Evolutionary conservation across 169 alveolate genomes (phyloP), one percentile per base, ranked within the genome.

Genomic region (Cryptosporidium xiaoi): DNA sequence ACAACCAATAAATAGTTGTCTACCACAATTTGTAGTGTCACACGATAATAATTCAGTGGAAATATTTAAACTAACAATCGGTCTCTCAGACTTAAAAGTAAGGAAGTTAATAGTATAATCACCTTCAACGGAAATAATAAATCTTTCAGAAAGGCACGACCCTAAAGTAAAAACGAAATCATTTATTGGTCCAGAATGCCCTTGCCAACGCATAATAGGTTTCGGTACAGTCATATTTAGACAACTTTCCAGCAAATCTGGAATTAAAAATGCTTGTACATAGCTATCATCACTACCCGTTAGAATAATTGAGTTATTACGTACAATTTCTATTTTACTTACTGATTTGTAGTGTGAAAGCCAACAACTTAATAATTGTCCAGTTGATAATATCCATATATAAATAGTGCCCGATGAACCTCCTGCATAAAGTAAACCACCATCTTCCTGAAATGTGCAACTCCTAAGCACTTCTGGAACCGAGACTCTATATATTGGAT

Each of bases 341-440:
- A 77, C 36, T 31, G 71, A 36, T 29, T 77, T 77, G 46, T 60
- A 77, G 36, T 77, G 87, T n/a, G 65, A 18, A 40, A 77, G 87
- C 87, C 87, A 77, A 29, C 87, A 77, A 60, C 64, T 60, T 15
- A 62, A 40, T 12, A 77, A 40, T 20, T 77, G 87, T 51, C 87
- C 87, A 24, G 87, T 77, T 12, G 65, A 29, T 13, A 77, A 5
- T 3, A 77, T 64, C 87, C 87, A 77, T 3, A 77, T 48, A 60
- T 77, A 77, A 16, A 77, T 34, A 12, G 71, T 77, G 8, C 87
- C 87, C n/a, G 87, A 60, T 29, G 40, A 27, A 40, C 87, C 87
- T 40, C 87, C 87, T 12, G 87, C 87, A 62, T 77, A 77, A 15
- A 77, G 71, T 46, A 77, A 10, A 27, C 87, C 87, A 60, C 87